A percentile compares a stretch with the other conserved stretches of the same genome.
phyloP scores from a whole-genome alignment of 495 filamentous ascomycete species.

The Penicillium salamii region DNA sequence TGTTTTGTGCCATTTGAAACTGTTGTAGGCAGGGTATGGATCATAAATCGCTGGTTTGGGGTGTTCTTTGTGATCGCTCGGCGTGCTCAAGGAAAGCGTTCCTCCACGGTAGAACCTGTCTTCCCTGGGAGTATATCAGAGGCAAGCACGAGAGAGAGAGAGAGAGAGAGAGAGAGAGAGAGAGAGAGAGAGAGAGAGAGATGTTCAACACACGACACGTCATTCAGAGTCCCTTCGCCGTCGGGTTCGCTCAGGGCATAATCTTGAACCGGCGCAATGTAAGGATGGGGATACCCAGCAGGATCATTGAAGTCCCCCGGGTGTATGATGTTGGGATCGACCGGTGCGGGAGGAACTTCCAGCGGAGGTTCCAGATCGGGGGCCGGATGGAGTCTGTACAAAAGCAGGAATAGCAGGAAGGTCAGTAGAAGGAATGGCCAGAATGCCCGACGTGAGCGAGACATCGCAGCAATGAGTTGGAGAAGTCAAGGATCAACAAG shows the following conservation, averaged over 20 bases:
- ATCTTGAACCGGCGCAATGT: background rate
- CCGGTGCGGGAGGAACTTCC: background rate
- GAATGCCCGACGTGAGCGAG: background rate
- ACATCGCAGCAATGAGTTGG: background rate
- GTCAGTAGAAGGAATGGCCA: background rate
- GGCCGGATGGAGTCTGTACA: background rate
- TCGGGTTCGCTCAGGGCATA: background rate
- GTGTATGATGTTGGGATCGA: background rate
- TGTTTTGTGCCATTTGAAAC: background rate
- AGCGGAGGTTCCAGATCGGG: background rate
- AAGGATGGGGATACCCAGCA: background rate
- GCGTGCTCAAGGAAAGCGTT: background rate
- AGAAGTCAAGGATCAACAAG: background rate
- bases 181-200: background rate
- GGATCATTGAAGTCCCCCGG: background rate
- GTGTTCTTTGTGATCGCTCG: background rate
- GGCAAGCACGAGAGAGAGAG: background rate
- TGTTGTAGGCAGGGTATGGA: conserved; percentile 1
- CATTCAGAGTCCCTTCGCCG: background rate
- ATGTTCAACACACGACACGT: background rate
- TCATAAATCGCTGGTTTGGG: conserved; percentile 1
- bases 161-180: background rate
- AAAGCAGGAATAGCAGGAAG: background rate
- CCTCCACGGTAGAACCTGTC: background rate
- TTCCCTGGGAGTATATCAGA: background rate